These are phyloP conservation scores for Rhizopogon vulgaris DNA, from an alignment of 768 basidiomycete species.

Conservation along the genomic window DNA sequence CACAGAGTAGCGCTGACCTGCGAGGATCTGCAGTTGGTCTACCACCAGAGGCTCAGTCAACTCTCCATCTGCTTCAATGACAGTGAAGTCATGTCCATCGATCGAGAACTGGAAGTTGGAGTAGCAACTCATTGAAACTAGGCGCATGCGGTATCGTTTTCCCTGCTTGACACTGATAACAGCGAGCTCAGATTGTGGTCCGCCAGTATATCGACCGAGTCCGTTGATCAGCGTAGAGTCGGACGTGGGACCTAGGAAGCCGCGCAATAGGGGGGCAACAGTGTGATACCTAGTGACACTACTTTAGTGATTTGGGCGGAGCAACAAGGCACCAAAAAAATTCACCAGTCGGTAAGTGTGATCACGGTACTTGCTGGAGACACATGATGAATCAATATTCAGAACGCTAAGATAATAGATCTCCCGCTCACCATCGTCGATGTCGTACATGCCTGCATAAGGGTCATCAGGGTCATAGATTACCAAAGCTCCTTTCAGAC, in stretches of 20 bases:
- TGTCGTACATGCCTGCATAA: slow-evolving; percentile 30
- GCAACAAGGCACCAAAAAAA: neutral
- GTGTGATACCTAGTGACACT: slow-evolving; percentile 12
- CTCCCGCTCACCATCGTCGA: slow-evolving; percentile 32
- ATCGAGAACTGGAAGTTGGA: slow-evolving; percentile 38
- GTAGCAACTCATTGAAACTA: slow-evolving; percentile 36
- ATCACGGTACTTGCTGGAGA: slow-evolving; percentile 33
- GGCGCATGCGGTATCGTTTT: neutral
- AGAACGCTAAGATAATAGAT: neutral
- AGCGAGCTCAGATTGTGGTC: no score
- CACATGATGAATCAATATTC: neutral
- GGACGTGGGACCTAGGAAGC: slow-evolving; percentile 7
- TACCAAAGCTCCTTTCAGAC: slow-evolving; percentile 25
- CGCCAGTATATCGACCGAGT: no score
- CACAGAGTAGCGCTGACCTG: slow-evolving; percentile 29
- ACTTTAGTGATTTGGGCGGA: neutral
- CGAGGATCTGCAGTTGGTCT: slow-evolving; percentile 32
- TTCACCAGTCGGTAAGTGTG: slow-evolving; percentile 34
- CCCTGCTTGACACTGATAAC: no score
- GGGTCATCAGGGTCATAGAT: slow-evolving; percentile 20
- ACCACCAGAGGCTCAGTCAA: slow-evolving; percentile 34
- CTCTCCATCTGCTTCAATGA: slow-evolving; percentile 11
- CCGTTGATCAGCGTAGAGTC: slow-evolving; percentile 4
- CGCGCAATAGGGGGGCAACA: slow-evolving; percentile 17
- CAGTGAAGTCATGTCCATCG: slow-evolving; percentile 37